Percentiles rank a stretch among this genome's conserved stretches.
phyloP scores from a whole-genome alignment of 345 rosid species.

The Eucalyptus sideroxylon region DNA sequence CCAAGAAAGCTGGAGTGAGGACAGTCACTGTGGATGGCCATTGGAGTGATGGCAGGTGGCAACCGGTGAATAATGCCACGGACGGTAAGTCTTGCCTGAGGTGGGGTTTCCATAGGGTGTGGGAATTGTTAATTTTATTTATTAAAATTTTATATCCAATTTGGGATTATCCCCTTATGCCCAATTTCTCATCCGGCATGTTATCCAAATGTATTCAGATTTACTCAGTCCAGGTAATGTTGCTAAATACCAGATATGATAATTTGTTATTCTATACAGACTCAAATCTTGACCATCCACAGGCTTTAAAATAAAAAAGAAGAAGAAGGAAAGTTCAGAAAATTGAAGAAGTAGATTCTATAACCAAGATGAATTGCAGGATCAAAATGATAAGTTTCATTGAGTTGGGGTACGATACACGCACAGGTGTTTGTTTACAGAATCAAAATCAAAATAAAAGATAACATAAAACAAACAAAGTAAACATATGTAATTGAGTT shows the following conservation, averaged over 20 bases:
- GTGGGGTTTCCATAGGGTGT: background rate
- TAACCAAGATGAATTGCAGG: background rate
- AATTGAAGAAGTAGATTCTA: background rate
- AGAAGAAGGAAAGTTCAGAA: background rate
- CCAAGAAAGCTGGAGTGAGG: fast-evolving
- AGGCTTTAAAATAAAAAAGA: background rate
- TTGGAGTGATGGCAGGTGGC: fast-evolving
- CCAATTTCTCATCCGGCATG: background rate
- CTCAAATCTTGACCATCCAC: background rate
- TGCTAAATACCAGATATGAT: background rate
- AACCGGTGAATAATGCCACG: background rate
- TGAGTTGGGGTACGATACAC: background rate
- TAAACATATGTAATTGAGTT: background rate
- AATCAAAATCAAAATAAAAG: too few relatives aligned
- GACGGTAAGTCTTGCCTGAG: background rate
- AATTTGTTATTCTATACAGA: too few relatives aligned
- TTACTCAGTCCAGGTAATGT: fast-evolving
- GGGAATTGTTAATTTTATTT: too few relatives aligned
- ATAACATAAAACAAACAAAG: background rate
- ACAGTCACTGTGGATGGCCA: fast-evolving
- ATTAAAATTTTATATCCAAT: too few relatives aligned
- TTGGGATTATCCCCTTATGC: too few relatives aligned
- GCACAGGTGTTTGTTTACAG: background rate
- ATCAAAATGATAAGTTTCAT: background rate
- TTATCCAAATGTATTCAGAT: background rate